A percentile compares a stretch with the other conserved stretches of the same genome.
These are phyloP conservation scores for Wallemia hederae DNA, from an alignment of 1,284 basidiomycete species.

Conservation along the genomic window DNA sequence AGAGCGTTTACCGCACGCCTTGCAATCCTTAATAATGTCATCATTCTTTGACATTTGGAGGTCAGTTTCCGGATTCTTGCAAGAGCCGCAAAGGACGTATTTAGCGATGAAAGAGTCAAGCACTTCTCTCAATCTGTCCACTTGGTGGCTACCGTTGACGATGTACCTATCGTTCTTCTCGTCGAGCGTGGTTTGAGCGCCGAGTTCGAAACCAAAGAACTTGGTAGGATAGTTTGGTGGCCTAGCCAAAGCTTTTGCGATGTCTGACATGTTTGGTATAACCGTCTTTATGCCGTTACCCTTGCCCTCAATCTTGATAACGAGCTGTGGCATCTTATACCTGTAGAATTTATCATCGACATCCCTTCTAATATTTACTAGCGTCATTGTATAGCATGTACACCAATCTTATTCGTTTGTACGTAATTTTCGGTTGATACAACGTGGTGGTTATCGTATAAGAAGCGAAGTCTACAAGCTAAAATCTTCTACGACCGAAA, in stretches of 20 bases:
- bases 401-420: not conserved
- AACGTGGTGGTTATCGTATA: not conserved
- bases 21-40: slow-evolving; percentile 82
- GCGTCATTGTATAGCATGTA: slow-evolving; percentile 17
- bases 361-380: slow-evolving; percentile 94
- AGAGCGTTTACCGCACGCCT: slow-evolving; percentile 82
- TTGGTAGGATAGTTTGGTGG: slow-evolving; percentile 79
- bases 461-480: not conserved
- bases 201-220: slow-evolving; percentile 96
- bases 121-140: slow-evolving; percentile 70
- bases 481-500: not conserved
- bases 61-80: slow-evolving; percentile 99
- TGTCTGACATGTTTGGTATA: slow-evolving; percentile 92
- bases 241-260: slow-evolving; percentile 76
- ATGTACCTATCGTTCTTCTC: slow-evolving; percentile 95
- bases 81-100: slow-evolving; percentile 85
- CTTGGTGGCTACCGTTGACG: slow-evolving; percentile 89
- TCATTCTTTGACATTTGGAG: slow-evolving; percentile 55
- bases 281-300: slow-evolving; percentile 99
- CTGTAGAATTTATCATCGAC: slow-evolving; percentile 44
- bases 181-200: slow-evolving; percentile 86
- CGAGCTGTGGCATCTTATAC: slow-evolving; percentile 61
- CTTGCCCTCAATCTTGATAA: slow-evolving; percentile 93
- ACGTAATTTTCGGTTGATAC: not conserved
- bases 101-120: slow-evolving; percentile 93